phyloP scores from a whole-genome alignment of 2,329 filamentous ascomycete species.

The Neophaeococcomyces mojaviensis region DNA sequence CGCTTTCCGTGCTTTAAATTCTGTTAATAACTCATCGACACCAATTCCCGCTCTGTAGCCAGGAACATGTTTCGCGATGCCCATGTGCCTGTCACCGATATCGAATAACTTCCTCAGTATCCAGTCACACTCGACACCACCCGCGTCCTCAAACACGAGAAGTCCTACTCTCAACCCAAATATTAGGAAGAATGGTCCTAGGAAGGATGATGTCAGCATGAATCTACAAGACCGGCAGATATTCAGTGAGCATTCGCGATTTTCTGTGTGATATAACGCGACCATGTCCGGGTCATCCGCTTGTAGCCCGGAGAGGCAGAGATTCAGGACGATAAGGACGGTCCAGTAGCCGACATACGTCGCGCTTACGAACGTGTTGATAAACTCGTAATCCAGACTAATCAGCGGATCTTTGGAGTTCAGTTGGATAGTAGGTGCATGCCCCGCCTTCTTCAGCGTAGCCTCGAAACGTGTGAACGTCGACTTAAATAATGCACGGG shows the following conservation, averaged over 20 bases:
- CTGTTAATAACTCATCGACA: constrained; percentile 1
- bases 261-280: constrained; percentile 17
- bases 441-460: constrained; percentile 10
- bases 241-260: constrained; percentile 17
- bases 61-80: constrained; percentile 21
- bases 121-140: constrained; percentile 17
- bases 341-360: constrained; percentile 20
- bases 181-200: constrained; percentile 22
- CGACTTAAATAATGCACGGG: constrained; percentile 14
- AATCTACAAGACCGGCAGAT: constrained; percentile 17
- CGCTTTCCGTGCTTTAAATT: constrained; percentile 4
- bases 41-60: constrained; percentile 2
- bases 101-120: constrained; percentile 16
- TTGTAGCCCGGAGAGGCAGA: constrained; percentile 13
- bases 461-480: constrained; percentile 16
- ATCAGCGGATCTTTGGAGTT: constrained; percentile 17
- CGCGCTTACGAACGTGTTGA: constrained; percentile 20
- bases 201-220: constrained; percentile 23
- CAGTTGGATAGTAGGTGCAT: constrained; percentile 8
- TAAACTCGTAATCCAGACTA: constrained; percentile 18
- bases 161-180: constrained; percentile 19
- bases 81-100: constrained; percentile 22
- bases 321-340: constrained; percentile 19
- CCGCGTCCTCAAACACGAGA: constrained; percentile 15
- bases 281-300: constrained; percentile 14